Percentiles rank a stretch among this genome's conserved stretches.
These are phyloP conservation scores for Zangia roseola DNA, from an alignment of 768 basidiomycete genomes.

Conservation along the genomic window DNA sequence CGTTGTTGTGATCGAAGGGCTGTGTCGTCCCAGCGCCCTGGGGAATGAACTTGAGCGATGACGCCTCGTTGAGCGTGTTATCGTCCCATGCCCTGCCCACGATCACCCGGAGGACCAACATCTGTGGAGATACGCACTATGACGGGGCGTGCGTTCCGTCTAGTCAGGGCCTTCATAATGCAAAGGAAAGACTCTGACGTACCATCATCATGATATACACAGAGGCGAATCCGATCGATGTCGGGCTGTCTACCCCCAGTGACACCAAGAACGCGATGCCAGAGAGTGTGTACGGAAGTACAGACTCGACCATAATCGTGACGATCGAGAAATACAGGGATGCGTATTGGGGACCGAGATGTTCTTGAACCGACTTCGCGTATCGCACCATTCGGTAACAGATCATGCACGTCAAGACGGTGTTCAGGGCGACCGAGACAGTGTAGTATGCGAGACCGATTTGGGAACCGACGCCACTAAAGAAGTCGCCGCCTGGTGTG, in stretches of 20 bases:
- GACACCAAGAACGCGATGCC: constrained; percentile 25
- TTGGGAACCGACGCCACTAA: constrained; percentile 5
- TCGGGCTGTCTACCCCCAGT: constrained; percentile 14
- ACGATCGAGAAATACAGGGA: constrained; percentile 13
- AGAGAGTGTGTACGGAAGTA: constrained; percentile 24
- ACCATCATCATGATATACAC: constrained; percentile 25
- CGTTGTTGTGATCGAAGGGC: neutral
- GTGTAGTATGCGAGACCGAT: constrained; percentile 21
- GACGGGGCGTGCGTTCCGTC: neutral
- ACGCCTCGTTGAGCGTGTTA: neutral
- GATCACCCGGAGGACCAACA: constrained; percentile 26
- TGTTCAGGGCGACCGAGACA: constrained; percentile 15
- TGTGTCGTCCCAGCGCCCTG: neutral
- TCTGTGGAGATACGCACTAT: constrained; percentile 29
- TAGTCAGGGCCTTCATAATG: too few relatives aligned
- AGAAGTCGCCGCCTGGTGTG: constrained; percentile 18
- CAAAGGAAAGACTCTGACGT: neutral
- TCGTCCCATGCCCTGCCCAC: constrained; percentile 11
- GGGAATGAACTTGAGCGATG: constrained; percentile 12
- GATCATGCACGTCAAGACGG: constrained; percentile 21
- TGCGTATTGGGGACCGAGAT: constrained; percentile 18
- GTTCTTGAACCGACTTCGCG: neutral
- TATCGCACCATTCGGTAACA: constrained; percentile 18
- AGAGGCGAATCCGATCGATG: constrained; percentile 6
- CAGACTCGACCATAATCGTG: constrained; percentile 21